Evolutionary conservation across 495 filamentous ascomycete genomes (phyloP), one percentile per base, ranked within the genome.

Genomic region (Aspergillus nidulans): DNA sequence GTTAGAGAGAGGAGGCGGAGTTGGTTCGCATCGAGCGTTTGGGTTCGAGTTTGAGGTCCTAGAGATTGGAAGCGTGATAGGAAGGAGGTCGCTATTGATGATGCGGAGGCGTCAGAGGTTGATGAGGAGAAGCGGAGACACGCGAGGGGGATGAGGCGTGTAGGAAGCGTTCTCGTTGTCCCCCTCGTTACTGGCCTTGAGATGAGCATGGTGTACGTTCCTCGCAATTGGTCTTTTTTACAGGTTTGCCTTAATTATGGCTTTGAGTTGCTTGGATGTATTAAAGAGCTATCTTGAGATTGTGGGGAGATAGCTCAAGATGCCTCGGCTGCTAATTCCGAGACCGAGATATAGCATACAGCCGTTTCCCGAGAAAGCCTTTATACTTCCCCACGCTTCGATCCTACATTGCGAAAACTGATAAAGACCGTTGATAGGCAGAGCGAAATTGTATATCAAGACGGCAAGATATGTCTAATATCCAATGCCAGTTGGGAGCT

Each of bases 11-110:
- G 71, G 20, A 79, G 78, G 30, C 80, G 79, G 1, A 85, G 68
- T 56, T 84, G 81, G 56, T 83, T 83, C n/a, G 70, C 69, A 58
- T 84, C 81, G 10, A 85, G 71, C 5, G 63, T 52, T 55, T 85
- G 82, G 1, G 66, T 71, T 24, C 74, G 74, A 1, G 61, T 71
- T 57, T 69, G 71, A 0, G 77, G 73, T 1, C 73, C 74, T 5
- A 64, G 60, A 8, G 70, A 72, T 58, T 77, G 74, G 38, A 72
- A 71, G 21, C 67, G 67, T 0, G 67, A 56, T 15, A 79, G 69
- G 50, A 79, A 81, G 44, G 69, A 63, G 13, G 71, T 36, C n/a
- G 77, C 75, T 42, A 75, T 63, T 30, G 67, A 53, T 4, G 67
- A 52, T 55, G 67, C 66, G 42, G 62, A 59, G 34, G 54, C 19